Evolutionary conservation across 2,329 filamentous ascomycete genomes (phyloP), one percentile per base, ranked within the genome.

Genomic region (Aspergillus pseudotamarii): DNA sequence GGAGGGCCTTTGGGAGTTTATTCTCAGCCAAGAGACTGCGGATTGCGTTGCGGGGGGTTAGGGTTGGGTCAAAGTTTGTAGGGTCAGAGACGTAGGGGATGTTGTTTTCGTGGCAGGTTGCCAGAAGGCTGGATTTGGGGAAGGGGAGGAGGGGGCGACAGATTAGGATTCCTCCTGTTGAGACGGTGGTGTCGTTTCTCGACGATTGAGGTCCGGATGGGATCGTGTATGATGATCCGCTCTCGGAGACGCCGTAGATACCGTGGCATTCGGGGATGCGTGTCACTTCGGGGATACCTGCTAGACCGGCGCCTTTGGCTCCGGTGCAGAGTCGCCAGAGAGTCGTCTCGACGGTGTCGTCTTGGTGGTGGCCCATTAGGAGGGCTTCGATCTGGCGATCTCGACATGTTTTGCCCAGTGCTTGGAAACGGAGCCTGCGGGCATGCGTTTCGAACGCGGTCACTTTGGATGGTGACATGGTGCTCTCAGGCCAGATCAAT

Each of bases 301-400:
- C 81, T 34, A 97, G 80, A 0, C 92, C 93, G n/a, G 85, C 81
- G n/a, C 86, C 86, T 2, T 85, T 81, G 70, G 92, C 90, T 0
- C 89, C 88, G 3, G 83, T 82, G 10, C 89, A 78, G 41, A 98
- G 77, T 48, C 95, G 86, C 88, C 93, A 91, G 56, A 98, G 79
- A 4, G 96, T 84, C 0, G 94, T 97, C 79, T 99, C 95, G 61
- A 93, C 91, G 73, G 95, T 92, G 72, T 99, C 95, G 72, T 97
- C 94, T 65, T 86, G 83, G 75, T 99, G 95, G 74, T 99, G 95
- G 4, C 90, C 95, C 32, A 96, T 81, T 45, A 97, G 84, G 1
- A 98, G 75, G 23, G 86, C 86, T 5, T 77, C 78, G 4, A 91
- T 85, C 0, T 79, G 74, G 6, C 80, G 69, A 1, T 79, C 74